Evolutionary conservation across 805 yeast species (phyloP).

Genomic region (Kodamaea kaohsiungensis): DNA sequence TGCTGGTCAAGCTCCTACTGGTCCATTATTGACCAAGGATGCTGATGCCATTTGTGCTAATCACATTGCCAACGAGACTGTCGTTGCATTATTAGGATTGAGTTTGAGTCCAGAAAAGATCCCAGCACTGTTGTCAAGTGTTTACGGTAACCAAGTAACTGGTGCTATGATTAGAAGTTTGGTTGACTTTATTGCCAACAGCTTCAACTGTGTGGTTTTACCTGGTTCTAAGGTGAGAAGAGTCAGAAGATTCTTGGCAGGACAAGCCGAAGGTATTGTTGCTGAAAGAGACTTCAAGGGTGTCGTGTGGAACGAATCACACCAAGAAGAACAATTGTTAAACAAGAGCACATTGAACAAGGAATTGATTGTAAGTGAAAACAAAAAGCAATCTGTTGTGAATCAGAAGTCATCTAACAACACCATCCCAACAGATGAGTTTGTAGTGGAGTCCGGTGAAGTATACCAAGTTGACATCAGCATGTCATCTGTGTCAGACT

Average conservation of each 20-base stretch:
- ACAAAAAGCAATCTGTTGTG: constrained; percentile 16
- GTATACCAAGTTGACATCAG: constrained; percentile 82
- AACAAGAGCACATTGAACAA: constrained; percentile 34
- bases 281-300: constrained; percentile 93
- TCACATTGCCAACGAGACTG: constrained; percentile 85
- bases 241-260: constrained; percentile 89
- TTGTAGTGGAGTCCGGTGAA: constrained; percentile 75
- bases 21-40: constrained; percentile 78
- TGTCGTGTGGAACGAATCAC: constrained; percentile 82
- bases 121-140: constrained; percentile 50
- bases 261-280: constrained; percentile 90
- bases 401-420: constrained; percentile 26
- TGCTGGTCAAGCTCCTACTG: constrained; percentile 59
- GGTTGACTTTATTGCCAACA: constrained; percentile 84
- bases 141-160: constrained; percentile 47
- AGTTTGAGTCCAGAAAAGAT: constrained; percentile 74
- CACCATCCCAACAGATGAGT: constrained; percentile 68
- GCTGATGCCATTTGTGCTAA: constrained; percentile 92
- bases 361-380: constrained; percentile 42
- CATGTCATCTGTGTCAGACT: constrained; percentile 65
- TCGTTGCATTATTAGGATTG: constrained; percentile 73
- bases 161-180: constrained; percentile 71
- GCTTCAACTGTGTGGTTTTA: constrained; percentile 79
- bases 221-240: constrained; percentile 94
- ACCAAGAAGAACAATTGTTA: constrained; percentile 66